Evolutionary conservation across 2,329 filamentous ascomycete species (phyloP).

Genomic region (Stagonosporopsis chrysanthemi): DNA sequence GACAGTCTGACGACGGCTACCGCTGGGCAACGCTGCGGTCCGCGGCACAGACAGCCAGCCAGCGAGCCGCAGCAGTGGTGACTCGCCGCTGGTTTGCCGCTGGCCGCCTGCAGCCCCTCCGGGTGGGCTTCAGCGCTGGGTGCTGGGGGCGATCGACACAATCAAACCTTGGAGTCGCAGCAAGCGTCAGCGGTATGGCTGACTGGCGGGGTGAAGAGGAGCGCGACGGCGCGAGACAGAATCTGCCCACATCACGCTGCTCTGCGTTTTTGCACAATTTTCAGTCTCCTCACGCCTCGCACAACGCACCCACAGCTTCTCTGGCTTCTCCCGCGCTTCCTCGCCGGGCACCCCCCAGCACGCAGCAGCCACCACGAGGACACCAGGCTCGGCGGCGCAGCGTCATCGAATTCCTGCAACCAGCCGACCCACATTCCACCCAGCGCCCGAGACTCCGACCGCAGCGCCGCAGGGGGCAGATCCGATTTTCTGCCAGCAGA

Average conservation of each 20-base stretch:
- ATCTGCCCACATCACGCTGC: neutral
- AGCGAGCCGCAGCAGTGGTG: neutral
- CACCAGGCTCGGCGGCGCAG: constrained; percentile 11
- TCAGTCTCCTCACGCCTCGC: neutral
- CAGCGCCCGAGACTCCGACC: constrained; percentile 22
- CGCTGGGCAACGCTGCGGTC: constrained; percentile 7
- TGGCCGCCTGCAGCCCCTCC: constrained; percentile 15
- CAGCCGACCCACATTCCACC: constrained; percentile 20
- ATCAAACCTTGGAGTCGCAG: constrained; percentile 12
- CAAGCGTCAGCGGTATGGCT: constrained; percentile 1
- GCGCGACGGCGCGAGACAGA: neutral
- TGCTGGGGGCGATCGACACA: constrained; percentile 18
- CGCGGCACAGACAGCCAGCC: constrained; percentile 9
- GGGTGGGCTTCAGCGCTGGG: constrained; percentile 15
- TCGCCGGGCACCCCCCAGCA: neutral
- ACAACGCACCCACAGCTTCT: constrained; percentile 1
- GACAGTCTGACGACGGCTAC: neutral
- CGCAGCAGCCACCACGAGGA: constrained; percentile 24
- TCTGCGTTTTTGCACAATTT: neutral
- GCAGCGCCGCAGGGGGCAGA: constrained; percentile 25
- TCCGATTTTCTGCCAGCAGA: constrained; percentile 26
- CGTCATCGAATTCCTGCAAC: constrained; percentile 20
- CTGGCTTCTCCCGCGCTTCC: neutral
- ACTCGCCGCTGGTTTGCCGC: constrained; percentile 16
- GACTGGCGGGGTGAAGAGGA: neutral